phyloP scores from a whole-genome alignment of 2,329 filamentous ascomycete species.

The Aspergillus sp. region DNA sequence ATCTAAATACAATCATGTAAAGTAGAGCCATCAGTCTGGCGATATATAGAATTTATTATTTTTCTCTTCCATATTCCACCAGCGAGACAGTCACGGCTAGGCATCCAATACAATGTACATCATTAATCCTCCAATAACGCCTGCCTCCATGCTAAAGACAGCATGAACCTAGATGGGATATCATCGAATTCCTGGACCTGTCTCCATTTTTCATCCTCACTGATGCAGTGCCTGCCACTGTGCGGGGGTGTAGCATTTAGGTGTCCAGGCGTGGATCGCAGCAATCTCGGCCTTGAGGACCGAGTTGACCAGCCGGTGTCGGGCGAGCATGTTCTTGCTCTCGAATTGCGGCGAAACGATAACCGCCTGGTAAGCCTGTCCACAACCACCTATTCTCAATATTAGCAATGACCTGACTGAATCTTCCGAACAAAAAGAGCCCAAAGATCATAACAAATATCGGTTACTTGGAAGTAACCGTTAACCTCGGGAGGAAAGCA shows the following conservation, averaged over 20 bases:
- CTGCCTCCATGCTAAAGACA: not conserved
- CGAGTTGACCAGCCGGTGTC: slow-evolving; percentile 80
- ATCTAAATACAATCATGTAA: slow-evolving; percentile 1
- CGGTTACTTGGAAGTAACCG: too few relatives aligned
- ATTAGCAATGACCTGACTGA: not conserved
- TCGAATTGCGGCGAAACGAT: slow-evolving; percentile 67
- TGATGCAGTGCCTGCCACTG: slow-evolving; percentile 72
- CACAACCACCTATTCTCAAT: slow-evolving; percentile 56
- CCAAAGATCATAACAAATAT: too few relatives aligned
- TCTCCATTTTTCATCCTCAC: slow-evolving; percentile 9
- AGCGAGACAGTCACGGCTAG: not conserved
- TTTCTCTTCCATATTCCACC: not conserved
- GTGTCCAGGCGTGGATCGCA: slow-evolving; percentile 89
- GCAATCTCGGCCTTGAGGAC: slow-evolving; percentile 83
- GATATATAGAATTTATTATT: not conserved
- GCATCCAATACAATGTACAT: not conserved
- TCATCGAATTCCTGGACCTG: not conserved
- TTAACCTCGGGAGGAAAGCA: not conserved
- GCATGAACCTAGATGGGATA: too few relatives aligned
- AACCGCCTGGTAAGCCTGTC: slow-evolving; percentile 65
- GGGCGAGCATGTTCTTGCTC: slow-evolving; percentile 71
- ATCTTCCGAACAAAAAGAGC: too few relatives aligned
- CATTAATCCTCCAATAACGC: slow-evolving; percentile 1
- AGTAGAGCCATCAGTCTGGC: not conserved
- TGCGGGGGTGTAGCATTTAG: slow-evolving; percentile 86